Evolutionary conservation across 352 stramenopile genomes (phyloP), one percentile per base, ranked within the genome.

Genomic region (Thalassiosira hispida): DNA sequence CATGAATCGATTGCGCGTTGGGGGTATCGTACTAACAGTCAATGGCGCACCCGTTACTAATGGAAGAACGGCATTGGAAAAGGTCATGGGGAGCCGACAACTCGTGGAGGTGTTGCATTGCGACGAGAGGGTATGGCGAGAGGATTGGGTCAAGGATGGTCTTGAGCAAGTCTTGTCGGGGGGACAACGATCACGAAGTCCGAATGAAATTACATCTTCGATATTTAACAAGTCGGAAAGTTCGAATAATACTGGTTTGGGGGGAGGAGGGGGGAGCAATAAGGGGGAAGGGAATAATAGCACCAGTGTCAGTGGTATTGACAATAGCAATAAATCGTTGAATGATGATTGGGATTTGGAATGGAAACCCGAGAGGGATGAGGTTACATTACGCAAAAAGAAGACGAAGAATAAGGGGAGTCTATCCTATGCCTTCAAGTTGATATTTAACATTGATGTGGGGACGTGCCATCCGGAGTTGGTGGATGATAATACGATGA

Each of bases 51-150:
- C 70, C 11, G 63, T 68, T 31, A 68, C 70, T 7, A 79, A 73
- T 61, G 61, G 60, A 0, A 25, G 60, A 11, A 35, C 40, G 25
- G 70, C 70, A 49, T 49, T 79, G 23, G 70, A 79, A 29, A 73
- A 66, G 53, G 29, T 79, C 23, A 79, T 79, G 70, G 60, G 44
- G 20, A 79, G 70, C 56, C 51, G 42, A 27, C 49, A 73, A 18
- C 33, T 79, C 8, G 51, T 79, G 12, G 70, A 79, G 42, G 63
- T 79, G 12, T 66, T 79, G 38, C 70, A 79, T 53, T 72, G 49
- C 9, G 70, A 79, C 62, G 70, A 79, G n/a, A 33, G 70, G 9
- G 60, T 72, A 7, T 79, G 70, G 70, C 56, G 70, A 8, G 70
- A 79, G 14, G 52, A 60, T 60, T 79, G 70, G 70, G 35, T 73